These are phyloP conservation scores for Dipteronia dyeriana DNA, from an alignment of 345 rosid species.

Conservation along the genomic window DNA sequence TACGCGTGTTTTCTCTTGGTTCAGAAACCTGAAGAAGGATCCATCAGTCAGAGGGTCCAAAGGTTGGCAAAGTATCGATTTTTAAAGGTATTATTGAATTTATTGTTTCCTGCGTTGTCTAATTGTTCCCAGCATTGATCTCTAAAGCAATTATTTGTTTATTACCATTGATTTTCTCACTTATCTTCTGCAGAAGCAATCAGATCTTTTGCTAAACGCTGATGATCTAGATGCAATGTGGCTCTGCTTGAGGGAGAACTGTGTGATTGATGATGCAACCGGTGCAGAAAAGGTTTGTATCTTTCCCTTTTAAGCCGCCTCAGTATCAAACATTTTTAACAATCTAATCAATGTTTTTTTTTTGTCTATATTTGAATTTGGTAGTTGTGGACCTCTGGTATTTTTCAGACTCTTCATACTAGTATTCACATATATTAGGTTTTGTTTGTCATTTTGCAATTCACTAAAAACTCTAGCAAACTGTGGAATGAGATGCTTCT, in stretches of 20 bases:
- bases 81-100: conserved; percentile 55
- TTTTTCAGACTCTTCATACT: not conserved
- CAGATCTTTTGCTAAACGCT: conserved; percentile 89
- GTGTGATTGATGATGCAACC: conserved; percentile 97
- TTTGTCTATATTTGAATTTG: not conserved
- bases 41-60: conserved; percentile 92
- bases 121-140: not conserved
- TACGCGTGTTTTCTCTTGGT: conserved; percentile 29
- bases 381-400: not conserved
- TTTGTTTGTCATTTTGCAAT: not conserved
- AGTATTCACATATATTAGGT: not conserved
- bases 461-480: not conserved
- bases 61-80: conserved; percentile 93
- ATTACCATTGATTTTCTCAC: conserved; percentile 9
- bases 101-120: not conserved
- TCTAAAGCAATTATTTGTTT: not conserved
- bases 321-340: not conserved
- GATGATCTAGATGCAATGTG: conserved; percentile 99
- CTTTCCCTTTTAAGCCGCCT: not conserved
- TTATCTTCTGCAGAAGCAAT: conserved; percentile 79
- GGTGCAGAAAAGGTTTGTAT: conserved; percentile 93
- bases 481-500: no score
- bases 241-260: conserved; percentile 97
- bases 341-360: not conserved
- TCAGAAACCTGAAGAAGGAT: conserved; percentile 99